phyloP scores from a whole-genome alignment of 305 asterid species.

The Vinca major region DNA sequence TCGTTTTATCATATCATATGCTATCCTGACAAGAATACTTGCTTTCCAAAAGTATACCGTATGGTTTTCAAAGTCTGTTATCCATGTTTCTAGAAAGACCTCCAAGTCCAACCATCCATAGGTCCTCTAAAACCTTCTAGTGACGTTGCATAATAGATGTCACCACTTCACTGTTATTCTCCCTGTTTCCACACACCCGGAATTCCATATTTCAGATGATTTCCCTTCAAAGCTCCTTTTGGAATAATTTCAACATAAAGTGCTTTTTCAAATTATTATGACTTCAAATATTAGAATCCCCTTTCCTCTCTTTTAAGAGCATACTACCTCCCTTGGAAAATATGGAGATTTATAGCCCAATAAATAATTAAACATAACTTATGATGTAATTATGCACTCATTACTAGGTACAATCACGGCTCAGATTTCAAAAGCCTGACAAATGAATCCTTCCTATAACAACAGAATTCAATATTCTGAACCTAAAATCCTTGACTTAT shows the following conservation, averaged over 20 bases:
- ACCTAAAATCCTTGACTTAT: neutral
- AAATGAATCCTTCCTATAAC: neutral
- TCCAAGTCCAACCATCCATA: neutral
- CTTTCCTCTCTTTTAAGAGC: neutral
- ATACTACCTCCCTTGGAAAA: slow-evolving; percentile 2
- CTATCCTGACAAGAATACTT: neutral
- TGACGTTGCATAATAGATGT: too few relatives aligned
- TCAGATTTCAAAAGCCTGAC: neutral
- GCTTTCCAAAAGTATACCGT: neutral
- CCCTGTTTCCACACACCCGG: neutral
- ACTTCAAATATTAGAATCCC: neutral
- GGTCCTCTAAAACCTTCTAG: neutral
- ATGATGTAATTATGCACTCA: neutral
- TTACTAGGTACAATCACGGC: neutral
- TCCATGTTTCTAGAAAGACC: neutral
- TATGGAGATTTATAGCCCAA: neutral
- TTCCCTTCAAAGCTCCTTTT: neutral
- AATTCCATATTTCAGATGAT: neutral
- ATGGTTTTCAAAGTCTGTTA: neutral
- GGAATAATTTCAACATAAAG: neutral
- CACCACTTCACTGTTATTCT: neutral
- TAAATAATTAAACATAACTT: neutral
- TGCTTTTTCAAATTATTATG: neutral
- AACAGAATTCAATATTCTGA: neutral
- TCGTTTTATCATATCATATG: neutral